Percentiles rank a stretch among this genome's conserved stretches.
Conservation (phyloP, 2,329 filamentous ascomycete species). For the Colletotrichum kahawae region DNA sequence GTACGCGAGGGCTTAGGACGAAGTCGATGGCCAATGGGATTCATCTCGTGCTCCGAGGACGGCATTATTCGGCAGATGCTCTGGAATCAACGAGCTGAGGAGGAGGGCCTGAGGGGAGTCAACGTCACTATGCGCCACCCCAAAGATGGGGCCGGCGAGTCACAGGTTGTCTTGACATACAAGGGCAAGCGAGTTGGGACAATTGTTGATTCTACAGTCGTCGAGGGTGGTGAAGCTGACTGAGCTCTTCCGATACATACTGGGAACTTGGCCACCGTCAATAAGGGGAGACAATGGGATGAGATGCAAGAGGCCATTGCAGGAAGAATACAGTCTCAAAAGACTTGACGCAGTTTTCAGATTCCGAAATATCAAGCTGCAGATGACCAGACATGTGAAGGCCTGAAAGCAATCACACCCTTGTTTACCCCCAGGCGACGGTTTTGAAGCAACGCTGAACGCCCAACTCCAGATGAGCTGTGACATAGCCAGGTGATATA, state of each 20-base stretch:
- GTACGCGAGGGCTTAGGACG: constrained; percentile 73
- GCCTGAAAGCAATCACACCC: not conserved
- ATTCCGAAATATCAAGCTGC: not conserved
- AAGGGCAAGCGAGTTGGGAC: constrained; percentile 42
- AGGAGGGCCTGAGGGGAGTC: constrained; percentile 66
- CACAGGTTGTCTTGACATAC: constrained; percentile 56
- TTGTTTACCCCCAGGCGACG: not conserved
- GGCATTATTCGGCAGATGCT: constrained; percentile 71
- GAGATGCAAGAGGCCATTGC: not conserved
- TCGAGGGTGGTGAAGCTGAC: not conserved
- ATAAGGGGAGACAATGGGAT: not conserved
- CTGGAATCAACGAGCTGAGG: constrained; percentile 72
- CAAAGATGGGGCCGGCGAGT: constrained; percentile 30
- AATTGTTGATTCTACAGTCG: not conserved
- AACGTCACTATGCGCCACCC: constrained; percentile 54
- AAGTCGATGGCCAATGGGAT: constrained; percentile 75
- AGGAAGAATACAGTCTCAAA: not conserved
- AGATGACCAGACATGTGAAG: not conserved
- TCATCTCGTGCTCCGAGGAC: constrained; percentile 62
- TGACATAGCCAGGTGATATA: not conserved
- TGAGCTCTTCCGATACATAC: not conserved
- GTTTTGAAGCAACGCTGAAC: not conserved
- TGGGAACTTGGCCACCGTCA: not conserved
- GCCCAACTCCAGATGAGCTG: not conserved
- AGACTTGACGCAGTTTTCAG: not conserved